phyloP scores from a whole-genome alignment of 2,329 filamentous ascomycete genomes.

The Cladosporium velox region DNA sequence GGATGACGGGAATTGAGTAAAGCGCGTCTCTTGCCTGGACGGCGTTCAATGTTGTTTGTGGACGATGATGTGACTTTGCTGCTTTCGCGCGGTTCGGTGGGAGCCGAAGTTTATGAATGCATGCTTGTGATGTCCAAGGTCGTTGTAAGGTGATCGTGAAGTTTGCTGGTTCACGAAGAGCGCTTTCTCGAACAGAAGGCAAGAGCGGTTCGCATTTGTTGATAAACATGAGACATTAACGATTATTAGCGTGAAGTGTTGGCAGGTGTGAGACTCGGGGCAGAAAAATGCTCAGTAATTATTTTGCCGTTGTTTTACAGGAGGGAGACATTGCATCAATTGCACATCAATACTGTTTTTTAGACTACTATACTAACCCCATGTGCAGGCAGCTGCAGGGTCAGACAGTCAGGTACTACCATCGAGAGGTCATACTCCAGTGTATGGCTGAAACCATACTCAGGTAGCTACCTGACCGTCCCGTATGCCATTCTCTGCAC shows the following conservation, averaged over 20 bases:
- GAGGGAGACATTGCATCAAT: background rate
- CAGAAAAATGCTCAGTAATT: background rate
- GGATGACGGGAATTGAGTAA: background rate
- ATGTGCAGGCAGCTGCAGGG: background rate
- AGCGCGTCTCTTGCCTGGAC: background rate
- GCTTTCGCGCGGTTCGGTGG: background rate
- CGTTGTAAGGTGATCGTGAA: background rate
- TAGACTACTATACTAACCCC: background rate
- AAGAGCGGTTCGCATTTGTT: background rate
- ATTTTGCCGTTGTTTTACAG: background rate
- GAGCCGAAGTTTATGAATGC: background rate
- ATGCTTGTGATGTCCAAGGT: background rate
- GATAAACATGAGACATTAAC: background rate
- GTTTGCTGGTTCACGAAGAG: background rate
- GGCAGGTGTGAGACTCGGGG: background rate
- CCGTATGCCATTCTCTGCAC: background rate
- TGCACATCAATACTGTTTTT: background rate
- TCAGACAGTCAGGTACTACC: background rate
- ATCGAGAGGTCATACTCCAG: background rate
- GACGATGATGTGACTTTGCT: background rate
- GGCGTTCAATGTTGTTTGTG: background rate
- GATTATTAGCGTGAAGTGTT: background rate
- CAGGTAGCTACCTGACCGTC: background rate
- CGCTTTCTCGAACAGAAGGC: background rate
- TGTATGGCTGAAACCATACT: background rate